Evolutionary conservation across 805 yeast species (phyloP), one percentile per base, ranked within the genome.

Genomic region (Metschnikowia aberdeeniae): DNA sequence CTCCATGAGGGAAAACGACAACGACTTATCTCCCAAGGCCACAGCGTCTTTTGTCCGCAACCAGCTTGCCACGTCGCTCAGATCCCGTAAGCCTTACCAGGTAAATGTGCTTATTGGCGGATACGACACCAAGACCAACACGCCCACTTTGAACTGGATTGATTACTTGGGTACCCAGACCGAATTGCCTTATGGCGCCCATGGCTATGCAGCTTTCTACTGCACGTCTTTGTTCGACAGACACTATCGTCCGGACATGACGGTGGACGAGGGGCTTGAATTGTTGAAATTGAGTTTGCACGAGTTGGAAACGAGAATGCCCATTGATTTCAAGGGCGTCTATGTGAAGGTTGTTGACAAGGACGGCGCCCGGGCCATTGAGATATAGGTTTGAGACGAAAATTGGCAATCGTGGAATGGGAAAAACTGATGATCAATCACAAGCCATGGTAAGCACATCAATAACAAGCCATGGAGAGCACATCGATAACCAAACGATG

Each of bases 131-230:
- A 77, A 75, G 51, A 73, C 72, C 6, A 64, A 73, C 34, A 72
- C 69, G 48, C 89, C 97, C 33, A 71, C 78, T 42, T 75, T 93
- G 58, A 83, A 86, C 60, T 89, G 92, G 84, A 86, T 93, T 54
- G 99, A 93, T 63, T 93, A 93, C 64, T 71, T 93, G 53, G 99
- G 99, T 6, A 87, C 99, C 2, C 81, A 84, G 54, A 95, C 84
- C 12, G 88, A 84, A 49, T 74, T 93, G 47, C 98, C 99, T 12
- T 93, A 93, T 62, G 96, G 95, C 13, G 98, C 98, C 1, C 99
- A 93, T 64, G 99, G 99, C 10, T 93, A 93, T 61, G 96, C 98
- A n/a, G 96, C 95, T 1, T 93, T 92, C 67, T 93, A 93, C 65
- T 82, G 96, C 28, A 77, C 89, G 65, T 86, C 98, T 1, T 71